Evolutionary conservation across 768 basidiomycete species (phyloP).

Genomic region (Collybia sordida): DNA sequence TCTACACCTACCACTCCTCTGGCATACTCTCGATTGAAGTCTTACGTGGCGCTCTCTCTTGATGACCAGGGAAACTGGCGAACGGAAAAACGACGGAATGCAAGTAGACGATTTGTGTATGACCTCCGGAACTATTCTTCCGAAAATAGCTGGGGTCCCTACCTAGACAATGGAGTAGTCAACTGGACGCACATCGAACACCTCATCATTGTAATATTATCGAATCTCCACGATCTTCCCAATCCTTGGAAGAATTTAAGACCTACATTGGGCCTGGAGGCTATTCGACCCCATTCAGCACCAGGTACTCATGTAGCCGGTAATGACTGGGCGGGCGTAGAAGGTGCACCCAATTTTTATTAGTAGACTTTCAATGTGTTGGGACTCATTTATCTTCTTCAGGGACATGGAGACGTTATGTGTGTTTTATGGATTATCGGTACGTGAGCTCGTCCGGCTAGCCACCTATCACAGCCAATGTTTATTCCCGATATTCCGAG

Average conservation of each 20-base stretch:
- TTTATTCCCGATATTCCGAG: background rate
- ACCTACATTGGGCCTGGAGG: constrained; percentile 53
- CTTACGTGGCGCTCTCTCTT: constrained; percentile 46
- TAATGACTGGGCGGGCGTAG: constrained; percentile 73
- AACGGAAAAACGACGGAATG: constrained; percentile 35
- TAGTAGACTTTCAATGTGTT: background rate
- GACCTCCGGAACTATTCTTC: constrained; percentile 57
- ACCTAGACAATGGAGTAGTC: constrained; percentile 35
- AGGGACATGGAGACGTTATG: constrained; percentile 72
- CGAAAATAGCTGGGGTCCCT: constrained; percentile 62
- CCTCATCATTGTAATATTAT: constrained; percentile 51
- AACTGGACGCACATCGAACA: constrained; percentile 69
- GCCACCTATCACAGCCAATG: too few relatives aligned
- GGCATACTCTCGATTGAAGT: constrained; percentile 42
- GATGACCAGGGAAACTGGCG: constrained; percentile 24
- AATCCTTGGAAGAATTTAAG: constrained; percentile 30
- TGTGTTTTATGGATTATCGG: constrained; percentile 82
- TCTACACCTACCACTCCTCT: constrained; percentile 9
- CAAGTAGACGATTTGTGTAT: constrained; percentile 61
- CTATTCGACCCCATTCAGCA: constrained; percentile 54
- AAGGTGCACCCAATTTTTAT: constrained; percentile 33
- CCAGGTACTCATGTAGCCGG: constrained; percentile 31
- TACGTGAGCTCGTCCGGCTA: constrained; percentile 18
- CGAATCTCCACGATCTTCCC: constrained; percentile 51
- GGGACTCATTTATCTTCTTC: background rate